Base-by-base conservation (phyloP, 768 basidiomycete species). In the Leccinum truebloodii region DNA sequence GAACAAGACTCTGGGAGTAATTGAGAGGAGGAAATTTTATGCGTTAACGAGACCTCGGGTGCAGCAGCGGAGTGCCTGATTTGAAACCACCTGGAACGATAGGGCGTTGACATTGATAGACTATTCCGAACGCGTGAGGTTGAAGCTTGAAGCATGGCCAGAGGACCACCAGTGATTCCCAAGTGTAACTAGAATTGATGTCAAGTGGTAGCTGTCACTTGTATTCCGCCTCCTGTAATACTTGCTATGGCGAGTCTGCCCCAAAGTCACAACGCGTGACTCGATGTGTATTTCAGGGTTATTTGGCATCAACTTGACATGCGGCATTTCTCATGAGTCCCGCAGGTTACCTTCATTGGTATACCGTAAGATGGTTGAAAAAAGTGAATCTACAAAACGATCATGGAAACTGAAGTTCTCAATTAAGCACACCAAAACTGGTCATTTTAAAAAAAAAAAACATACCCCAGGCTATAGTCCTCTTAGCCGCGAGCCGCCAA, bases 401-500 rank as follows among this genome's bases (percentile, higher is more conserved):
- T 7, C 13, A 41, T 34, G 37, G 18, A 32, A 20, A 52, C 50
- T 30, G 32, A 52, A 24, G 6, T 7, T 14, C 22, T 66, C 22
- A 67, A 28, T 6, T 26, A 48, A 44, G 13, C 22, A 50, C 18
- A 12, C 1, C 6, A 28, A 18, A 48, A 20, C 53, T 35, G 37
- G 12, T 46, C 28, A 30, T 30, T 30, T 30, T 0, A 8, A 30
- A 8, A 9, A 41, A 34, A n/a, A 4, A 49, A 46, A 52, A 30
- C 67, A 34, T 49, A 69, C 64, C 39, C 20, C 14, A 32, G 18
- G 22, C 7, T n/a, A 37, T 22, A 72, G 57, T 22, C 61, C 65
- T 54, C 63, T 55, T n/a, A 78, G 54, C 53, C 68, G 71, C 58
- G 79, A 74, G 12, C 73, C 70, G 20, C 75, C 71, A 20, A 92